Conservation (phyloP, 2,329 filamentous ascomycete genomes). For the Byssothecium circinans region DNA sequence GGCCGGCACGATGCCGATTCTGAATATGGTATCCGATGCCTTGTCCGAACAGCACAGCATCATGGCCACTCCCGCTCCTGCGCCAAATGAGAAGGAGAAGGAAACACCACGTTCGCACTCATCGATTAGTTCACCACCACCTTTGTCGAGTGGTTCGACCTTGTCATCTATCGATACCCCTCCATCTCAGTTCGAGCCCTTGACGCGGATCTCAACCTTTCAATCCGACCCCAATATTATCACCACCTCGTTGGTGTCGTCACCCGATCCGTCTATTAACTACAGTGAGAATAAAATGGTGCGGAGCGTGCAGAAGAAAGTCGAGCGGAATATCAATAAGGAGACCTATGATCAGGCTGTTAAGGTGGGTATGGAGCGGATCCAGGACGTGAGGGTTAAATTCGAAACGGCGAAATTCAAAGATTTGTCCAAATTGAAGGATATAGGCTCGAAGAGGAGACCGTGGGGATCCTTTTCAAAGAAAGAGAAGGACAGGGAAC, state of each 20-base stretch:
- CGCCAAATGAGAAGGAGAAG: not conserved
- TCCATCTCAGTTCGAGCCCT: not conserved
- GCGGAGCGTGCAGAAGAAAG: constrained; percentile 12
- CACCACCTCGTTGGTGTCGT: not conserved
- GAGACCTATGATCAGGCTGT: constrained; percentile 5
- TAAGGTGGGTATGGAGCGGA: not conserved
- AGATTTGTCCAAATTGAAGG: not conserved
- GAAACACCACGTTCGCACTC: not conserved
- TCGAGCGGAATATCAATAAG: constrained; percentile 9
- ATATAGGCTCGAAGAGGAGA: not conserved
- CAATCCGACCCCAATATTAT: not conserved
- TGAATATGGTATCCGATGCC: constrained; percentile 4
- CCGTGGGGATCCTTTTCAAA: not conserved
- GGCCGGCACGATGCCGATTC: constrained; percentile 4
- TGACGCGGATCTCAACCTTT: not conserved
- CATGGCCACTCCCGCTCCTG: not conserved
- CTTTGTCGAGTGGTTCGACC: not conserved
- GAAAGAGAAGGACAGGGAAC: too few relatives aligned
- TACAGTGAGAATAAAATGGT: constrained; percentile 9
- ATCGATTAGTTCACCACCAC: not conserved
- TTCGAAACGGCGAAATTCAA: constrained; percentile 8
- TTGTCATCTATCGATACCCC: not conserved
- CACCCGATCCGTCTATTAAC: not conserved
- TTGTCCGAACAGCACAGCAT: not conserved
- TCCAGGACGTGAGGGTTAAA: constrained; percentile 3